A percentile compares a stretch with the other conserved stretches of the same genome.
phyloP scores from a whole-genome alignment of 257 asterid species.

The Galeopsis tetrahit region DNA sequence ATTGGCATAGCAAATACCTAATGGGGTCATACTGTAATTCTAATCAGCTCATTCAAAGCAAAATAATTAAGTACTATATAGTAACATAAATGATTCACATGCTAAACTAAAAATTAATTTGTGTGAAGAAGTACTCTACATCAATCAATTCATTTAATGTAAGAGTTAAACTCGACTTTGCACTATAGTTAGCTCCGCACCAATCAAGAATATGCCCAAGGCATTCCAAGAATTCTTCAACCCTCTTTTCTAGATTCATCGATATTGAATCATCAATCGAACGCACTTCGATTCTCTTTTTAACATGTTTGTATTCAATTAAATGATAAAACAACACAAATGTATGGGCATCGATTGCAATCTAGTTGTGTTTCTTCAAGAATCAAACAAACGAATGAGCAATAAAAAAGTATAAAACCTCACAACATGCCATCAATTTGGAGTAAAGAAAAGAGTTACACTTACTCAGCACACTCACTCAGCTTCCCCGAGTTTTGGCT shows the following conservation, averaged over 20 bases:
- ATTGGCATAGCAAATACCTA: neutral
- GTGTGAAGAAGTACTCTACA: neutral
- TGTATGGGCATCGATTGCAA: neutral
- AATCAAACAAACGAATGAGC: neutral
- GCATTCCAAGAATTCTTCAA: neutral
- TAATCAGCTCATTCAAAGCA: neutral
- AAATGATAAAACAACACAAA: too few relatives aligned
- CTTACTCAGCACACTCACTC: conserved; percentile 96
- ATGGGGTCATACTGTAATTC: neutral
- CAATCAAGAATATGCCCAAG: too few relatives aligned
- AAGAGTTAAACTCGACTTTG: neutral
- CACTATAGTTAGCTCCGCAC: too few relatives aligned
- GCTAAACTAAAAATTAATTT: neutral
- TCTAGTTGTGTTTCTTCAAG: neutral
- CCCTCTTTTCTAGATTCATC: too few relatives aligned
- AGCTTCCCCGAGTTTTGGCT: conserved; percentile 95
- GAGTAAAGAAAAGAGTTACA: neutral
- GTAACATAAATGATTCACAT: neutral
- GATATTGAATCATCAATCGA: too few relatives aligned
- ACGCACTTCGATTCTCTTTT: neutral
- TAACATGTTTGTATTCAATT: neutral
- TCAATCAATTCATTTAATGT: neutral
- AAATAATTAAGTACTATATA: neutral
- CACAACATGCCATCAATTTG: neutral
- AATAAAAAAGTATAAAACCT: neutral